Conservation (phyloP, 306 rosid species). For the Fragaria iinumae region DNA sequence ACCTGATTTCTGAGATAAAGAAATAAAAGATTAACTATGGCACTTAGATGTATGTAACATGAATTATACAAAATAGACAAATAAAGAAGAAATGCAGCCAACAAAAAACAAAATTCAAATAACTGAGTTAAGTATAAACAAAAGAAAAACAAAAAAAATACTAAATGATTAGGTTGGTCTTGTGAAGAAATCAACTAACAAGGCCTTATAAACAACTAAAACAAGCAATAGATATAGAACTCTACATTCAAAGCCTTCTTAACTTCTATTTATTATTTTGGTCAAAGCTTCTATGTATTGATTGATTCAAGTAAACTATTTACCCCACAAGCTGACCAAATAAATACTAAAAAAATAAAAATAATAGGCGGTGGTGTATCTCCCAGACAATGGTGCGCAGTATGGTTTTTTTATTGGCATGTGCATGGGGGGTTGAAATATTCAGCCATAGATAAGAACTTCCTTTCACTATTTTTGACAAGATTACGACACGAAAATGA, state of each 20-base stretch:
- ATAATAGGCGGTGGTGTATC: background rate
- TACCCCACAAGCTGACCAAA: background rate
- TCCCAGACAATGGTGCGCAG: background rate
- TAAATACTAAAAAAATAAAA: background rate
- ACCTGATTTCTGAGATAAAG: constrained; percentile 75
- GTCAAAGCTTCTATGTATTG: background rate
- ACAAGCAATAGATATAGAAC: background rate
- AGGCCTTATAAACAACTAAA: background rate
- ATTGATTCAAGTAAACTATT: background rate
- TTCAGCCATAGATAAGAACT: background rate
- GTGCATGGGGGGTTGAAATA: background rate
- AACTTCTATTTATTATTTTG: background rate
- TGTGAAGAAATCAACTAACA: background rate
- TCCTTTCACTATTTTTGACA: background rate
- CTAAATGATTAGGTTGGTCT: background rate
- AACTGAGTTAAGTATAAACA: background rate
- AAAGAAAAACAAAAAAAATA: background rate
- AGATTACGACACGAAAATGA: background rate
- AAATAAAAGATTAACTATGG: constrained; percentile 2
- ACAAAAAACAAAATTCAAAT: background rate
- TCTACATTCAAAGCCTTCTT: background rate
- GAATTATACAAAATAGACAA: background rate
- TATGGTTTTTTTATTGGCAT: background rate
- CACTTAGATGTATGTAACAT: background rate
- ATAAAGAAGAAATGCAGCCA: background rate